Conservation (phyloP, 2,329 filamentous ascomycete species). For the Alternaria rosae region DNA sequence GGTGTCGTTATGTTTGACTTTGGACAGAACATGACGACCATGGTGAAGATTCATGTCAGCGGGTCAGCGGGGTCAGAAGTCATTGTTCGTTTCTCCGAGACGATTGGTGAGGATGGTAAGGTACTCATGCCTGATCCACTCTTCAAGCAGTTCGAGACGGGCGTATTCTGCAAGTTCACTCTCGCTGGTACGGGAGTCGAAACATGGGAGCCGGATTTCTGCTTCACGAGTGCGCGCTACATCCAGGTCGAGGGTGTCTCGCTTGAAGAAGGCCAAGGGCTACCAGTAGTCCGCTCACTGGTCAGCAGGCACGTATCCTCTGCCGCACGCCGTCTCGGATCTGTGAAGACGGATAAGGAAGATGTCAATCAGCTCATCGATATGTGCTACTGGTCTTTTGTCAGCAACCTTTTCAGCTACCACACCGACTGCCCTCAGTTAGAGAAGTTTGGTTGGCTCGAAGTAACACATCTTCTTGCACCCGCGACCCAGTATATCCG, state of each 20-base stretch:
- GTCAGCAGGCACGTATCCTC: slow-evolving; percentile 52
- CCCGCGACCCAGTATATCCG: slow-evolving; percentile 46
- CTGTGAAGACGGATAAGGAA: slow-evolving; percentile 51
- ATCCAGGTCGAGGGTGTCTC: slow-evolving; percentile 53
- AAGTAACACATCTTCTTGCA: slow-evolving; percentile 57
- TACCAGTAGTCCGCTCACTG: slow-evolving; percentile 48
- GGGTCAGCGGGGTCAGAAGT: slow-evolving; percentile 39
- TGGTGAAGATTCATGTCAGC: slow-evolving; percentile 38
- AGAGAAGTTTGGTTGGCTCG: slow-evolving; percentile 59
- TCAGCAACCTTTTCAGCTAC: slow-evolving; percentile 46
- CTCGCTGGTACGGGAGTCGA: slow-evolving; percentile 43
- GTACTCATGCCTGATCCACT: slow-evolving; percentile 54
- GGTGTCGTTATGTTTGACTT: slow-evolving; percentile 42
- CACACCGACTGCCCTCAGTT: slow-evolving; percentile 53
- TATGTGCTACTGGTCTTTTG: slow-evolving; percentile 57
- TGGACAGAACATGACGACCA: slow-evolving; percentile 46
- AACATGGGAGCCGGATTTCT: slow-evolving; percentile 53
- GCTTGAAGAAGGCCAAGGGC: slow-evolving; percentile 20
- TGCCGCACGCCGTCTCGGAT: slow-evolving; percentile 48
- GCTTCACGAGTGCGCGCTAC: slow-evolving; percentile 54
- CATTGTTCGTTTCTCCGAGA: slow-evolving; percentile 43
- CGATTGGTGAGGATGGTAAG: slow-evolving; percentile 37
- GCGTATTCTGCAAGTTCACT: slow-evolving; percentile 52
- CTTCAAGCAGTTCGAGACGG: slow-evolving; percentile 49
- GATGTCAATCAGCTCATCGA: slow-evolving; percentile 54